Percentiles rank a stretch among this genome's conserved stretches.
Evolutionary conservation across 352 stramenopile species (phyloP).

Genomic region (Globisporangium emineosum): DNA sequence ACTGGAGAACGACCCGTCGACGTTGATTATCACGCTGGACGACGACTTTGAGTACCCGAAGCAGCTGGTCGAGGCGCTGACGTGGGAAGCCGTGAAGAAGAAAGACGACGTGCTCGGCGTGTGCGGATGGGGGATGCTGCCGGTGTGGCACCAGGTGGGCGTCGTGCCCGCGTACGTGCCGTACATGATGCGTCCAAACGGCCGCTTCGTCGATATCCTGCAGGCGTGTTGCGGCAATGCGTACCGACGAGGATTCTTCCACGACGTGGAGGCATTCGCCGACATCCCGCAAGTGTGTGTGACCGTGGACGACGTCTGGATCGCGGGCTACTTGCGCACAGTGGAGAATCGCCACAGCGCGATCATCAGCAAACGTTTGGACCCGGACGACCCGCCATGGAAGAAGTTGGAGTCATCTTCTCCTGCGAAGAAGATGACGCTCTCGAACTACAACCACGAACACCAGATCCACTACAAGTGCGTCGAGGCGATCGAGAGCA

Average conservation of each 20-base stretch:
- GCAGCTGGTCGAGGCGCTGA: constrained; percentile 55
- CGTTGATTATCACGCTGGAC: constrained; percentile 78
- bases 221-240: constrained; percentile 69
- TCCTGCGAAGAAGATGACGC: constrained; percentile 51
- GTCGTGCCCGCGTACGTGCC: constrained; percentile 78
- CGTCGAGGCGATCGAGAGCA: constrained; percentile 66
- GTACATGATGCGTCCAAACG: constrained; percentile 73
- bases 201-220: constrained; percentile 75
- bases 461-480: constrained; percentile 84
- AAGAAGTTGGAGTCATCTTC: constrained; percentile 59
- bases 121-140: constrained; percentile 79
- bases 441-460: constrained; percentile 80
- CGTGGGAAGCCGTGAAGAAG: constrained; percentile 62
- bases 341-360: constrained; percentile 56
- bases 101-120: constrained; percentile 63
- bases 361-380: constrained; percentile 76
- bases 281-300: constrained; percentile 68
- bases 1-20: constrained; percentile 52
- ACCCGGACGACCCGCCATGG: constrained; percentile 62
- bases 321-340: constrained; percentile 71
- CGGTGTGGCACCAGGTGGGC: constrained; percentile 69
- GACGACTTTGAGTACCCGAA: constrained; percentile 82
- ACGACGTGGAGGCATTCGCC: constrained; percentile 59
- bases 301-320: constrained; percentile 83
- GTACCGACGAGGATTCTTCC: constrained; percentile 76